Conservation (phyloP, 129 eudicot species). For the Helianthus tuberosus region DNA sequence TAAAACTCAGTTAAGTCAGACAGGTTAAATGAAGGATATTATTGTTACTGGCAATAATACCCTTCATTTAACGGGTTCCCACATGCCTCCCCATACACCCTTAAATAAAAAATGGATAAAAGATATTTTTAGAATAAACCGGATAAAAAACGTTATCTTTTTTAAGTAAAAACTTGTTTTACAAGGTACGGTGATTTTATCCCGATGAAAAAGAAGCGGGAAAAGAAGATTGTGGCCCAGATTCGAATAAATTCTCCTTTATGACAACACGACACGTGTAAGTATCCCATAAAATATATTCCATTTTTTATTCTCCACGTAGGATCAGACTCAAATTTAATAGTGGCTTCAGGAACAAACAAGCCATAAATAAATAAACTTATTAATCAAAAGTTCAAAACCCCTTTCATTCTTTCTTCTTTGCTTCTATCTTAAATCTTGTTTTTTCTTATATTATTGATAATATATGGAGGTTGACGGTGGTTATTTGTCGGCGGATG, state of each 20-base stretch:
- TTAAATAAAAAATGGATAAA: background rate
- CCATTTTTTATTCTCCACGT: conserved; percentile 35
- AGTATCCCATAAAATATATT: conserved; percentile 20
- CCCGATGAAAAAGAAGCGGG: conserved; percentile 32
- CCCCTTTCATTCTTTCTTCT: background rate
- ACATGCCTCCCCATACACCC: too few species aligned
- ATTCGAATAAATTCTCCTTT: conserved; percentile 39
- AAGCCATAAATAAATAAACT: conserved; percentile 10
- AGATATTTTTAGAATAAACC: background rate
- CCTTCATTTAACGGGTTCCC: too few species aligned
- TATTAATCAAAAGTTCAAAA: background rate
- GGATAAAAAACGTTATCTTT: background rate
- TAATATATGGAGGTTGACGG: conserved; percentile 37
- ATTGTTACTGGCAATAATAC: too few species aligned
- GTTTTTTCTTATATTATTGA: too few species aligned
- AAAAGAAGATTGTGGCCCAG: conserved; percentile 38
- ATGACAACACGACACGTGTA: conserved; percentile 29
- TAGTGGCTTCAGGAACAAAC: conserved; percentile 54
- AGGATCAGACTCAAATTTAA: conserved; percentile 32
- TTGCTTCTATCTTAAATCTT: background rate
- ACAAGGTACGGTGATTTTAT: conserved; percentile 16
- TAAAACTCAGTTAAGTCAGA: too few species aligned
- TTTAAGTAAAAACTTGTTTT: conserved; percentile 15
- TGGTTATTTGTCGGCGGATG: conserved; percentile 41
- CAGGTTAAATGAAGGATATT: too few species aligned